A percentile compares a stretch with the other conserved stretches of the same genome.
Evolutionary conservation across 805 yeast species (phyloP).

Genomic region (Suhomyces tanzawaensis): DNA sequence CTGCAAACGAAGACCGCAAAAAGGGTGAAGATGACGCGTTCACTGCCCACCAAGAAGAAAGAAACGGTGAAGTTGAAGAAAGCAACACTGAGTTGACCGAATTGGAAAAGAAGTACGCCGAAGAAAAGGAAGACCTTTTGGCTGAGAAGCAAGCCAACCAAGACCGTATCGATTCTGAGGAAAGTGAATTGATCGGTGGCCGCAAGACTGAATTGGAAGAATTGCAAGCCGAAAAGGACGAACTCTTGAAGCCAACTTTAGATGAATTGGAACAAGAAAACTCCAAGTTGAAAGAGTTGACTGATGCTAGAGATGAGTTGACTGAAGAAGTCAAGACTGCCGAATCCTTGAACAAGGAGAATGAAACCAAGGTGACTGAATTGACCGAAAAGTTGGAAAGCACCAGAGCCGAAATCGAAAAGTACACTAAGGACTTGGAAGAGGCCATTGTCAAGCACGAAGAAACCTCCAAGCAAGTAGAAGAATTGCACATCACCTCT

Average conservation of each 20-base stretch:
- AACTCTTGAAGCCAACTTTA: constrained; percentile 51
- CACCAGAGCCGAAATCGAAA: constrained; percentile 36
- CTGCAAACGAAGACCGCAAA: constrained; percentile 32
- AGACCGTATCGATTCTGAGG: constrained; percentile 43
- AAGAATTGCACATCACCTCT: constrained; percentile 27
- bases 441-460: constrained; percentile 36
- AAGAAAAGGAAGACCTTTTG: constrained; percentile 41
- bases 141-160: constrained; percentile 47
- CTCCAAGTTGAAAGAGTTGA: constrained; percentile 47
- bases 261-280: constrained; percentile 52
- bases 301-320: constrained; percentile 47
- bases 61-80: constrained; percentile 29
- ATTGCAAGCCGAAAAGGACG: constrained; percentile 53
- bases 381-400: constrained; percentile 44
- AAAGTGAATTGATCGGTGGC: constrained; percentile 41
- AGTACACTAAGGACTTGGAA: constrained; percentile 31
- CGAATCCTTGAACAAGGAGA: constrained; percentile 44
- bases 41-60: constrained; percentile 26
- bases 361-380: constrained; percentile 42
- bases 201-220: constrained; percentile 47
- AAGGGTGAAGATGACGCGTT: constrained; percentile 27
- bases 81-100: constrained; percentile 29
- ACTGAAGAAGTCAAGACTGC: constrained; percentile 44
- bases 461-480: constrained; percentile 38
- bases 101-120: constrained; percentile 38